Evolutionary conservation across 495 filamentous ascomycete genomes (phyloP), one percentile per base, ranked within the genome.

Genomic region (Cladorrhinum samala): DNA sequence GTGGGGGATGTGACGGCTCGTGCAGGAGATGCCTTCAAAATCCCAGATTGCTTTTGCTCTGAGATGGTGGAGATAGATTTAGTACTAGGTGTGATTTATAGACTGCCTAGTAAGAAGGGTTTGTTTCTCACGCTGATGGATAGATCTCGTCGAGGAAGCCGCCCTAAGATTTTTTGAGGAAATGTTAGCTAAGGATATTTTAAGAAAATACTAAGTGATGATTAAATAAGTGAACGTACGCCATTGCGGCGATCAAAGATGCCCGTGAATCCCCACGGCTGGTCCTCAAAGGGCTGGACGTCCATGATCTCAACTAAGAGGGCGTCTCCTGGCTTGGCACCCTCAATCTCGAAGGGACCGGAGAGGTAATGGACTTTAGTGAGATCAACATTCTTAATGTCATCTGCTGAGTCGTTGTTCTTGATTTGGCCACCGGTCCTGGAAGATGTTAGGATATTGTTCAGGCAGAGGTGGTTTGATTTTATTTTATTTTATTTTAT

Each of bases 31-130:
- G 53, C 92, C 92, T 63, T 95, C 90, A 56, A 97, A 96, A 63
- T 96, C 92, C 91, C 92, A 97, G 63, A 97, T 96, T 0, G 92
- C 92, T 64, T 93, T 93, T 14, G 88, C 89, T n/a, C 84, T n/a
- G n/a, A n/a, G n/a, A n/a, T n/a, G n/a, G n/a, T n/a, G n/a, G n/a
- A n/a, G n/a, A n/a, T n/a, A n/a, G n/a, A n/a, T n/a, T 41, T 41
- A 41, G 7, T 17, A 41, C 8, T 41, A 6, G 14, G 30, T 14
- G 30, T 7, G n/a, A 9, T 4, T 41, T 6, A n/a, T 16, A 44
- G 14, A 14, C 27, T 9, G 18, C 16, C 25, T 9, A 25, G 25
- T 40, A 7, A 41, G 39, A 43, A 14, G 39, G 8, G 41, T n/a
- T n/a, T n/a, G n/a, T n/a, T n/a, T n/a, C 78, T 18, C 71, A 86